Conservation (phyloP, 495 filamentous ascomycete genomes). For the Pyrenopolyporus hunteri region DNA sequence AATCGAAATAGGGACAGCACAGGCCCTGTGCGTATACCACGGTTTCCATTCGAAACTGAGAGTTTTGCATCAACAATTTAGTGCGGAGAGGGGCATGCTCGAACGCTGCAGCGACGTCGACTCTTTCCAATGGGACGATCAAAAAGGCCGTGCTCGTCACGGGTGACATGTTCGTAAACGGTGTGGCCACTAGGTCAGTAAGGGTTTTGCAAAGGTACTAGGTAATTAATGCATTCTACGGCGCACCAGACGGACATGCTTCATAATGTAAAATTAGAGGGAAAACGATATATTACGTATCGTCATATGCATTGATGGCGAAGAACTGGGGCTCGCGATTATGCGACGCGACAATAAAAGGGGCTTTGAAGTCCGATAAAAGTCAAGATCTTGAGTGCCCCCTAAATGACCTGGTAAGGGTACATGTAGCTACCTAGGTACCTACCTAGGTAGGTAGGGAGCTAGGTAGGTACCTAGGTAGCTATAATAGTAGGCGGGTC, state of each 20-base stretch:
- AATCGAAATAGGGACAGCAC: background rate
- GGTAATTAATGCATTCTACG: conserved; percentile 36
- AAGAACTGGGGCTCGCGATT: background rate
- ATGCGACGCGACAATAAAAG: background rate
- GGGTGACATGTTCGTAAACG: background rate
- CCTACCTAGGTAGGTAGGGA: background rate
- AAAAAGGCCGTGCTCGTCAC: background rate
- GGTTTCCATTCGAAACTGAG: background rate
- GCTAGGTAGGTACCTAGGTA: background rate
- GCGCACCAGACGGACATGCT: conserved; percentile 20
- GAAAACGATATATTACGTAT: conserved; percentile 11
- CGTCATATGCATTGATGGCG: conserved; percentile 1
- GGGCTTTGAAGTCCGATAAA: background rate
- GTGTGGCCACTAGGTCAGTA: background rate
- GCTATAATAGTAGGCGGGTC: background rate
- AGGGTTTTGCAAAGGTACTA: conserved; percentile 7
- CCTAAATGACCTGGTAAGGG: background rate
- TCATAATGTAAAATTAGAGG: conserved; percentile 26
- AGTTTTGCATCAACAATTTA: background rate
- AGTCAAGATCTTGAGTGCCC: too few relatives aligned
- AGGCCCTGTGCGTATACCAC: background rate
- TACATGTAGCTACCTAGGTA: background rate
- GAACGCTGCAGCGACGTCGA: background rate
- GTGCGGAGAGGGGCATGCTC: background rate
- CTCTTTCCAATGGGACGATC: background rate